A percentile compares a stretch with the other conserved stretches of the same genome.
Evolutionary conservation across 2,329 filamentous ascomycete species (phyloP).

Genomic region (Thielaviopsis musarum): DNA sequence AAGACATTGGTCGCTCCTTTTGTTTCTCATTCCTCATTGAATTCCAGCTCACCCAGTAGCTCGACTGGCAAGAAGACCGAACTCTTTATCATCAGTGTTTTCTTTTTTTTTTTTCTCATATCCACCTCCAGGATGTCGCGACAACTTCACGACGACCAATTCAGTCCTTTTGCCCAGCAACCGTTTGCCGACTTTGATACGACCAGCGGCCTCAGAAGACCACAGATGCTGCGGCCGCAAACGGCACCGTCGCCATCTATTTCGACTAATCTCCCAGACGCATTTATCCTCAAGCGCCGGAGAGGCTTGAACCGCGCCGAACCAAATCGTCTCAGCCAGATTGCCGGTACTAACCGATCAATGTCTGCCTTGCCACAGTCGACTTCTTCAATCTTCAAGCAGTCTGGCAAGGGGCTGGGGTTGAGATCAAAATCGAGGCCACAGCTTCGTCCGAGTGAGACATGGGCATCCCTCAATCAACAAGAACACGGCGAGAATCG

Average conservation of each 20-base stretch:
- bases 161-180: background rate
- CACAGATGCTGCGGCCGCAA: background rate
- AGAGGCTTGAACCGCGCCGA: background rate
- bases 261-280: background rate
- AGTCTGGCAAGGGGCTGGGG: background rate
- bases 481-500: slow-evolving; percentile 32
- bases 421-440: slow-evolving; percentile 6
- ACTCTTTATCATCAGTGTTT: background rate
- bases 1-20: background rate
- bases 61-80: background rate
- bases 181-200: background rate
- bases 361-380: slow-evolving; percentile 9
- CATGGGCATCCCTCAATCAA: slow-evolving; percentile 8
- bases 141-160: background rate
- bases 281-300: background rate
- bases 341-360: slow-evolving; percentile 6
- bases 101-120: no score
- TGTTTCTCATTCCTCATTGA: background rate
- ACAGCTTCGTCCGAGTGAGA: slow-evolving; percentile 10
- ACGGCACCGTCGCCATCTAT: background rate
- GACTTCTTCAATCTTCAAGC: slow-evolving; percentile 1
- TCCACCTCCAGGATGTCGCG: background rate
- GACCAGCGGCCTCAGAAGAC: background rate
- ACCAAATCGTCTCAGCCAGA: background rate
- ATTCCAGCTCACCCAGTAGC: background rate